phyloP scores from a whole-genome alignment of 1,284 basidiomycete species.

The Afroboletus lepidellus region DNA sequence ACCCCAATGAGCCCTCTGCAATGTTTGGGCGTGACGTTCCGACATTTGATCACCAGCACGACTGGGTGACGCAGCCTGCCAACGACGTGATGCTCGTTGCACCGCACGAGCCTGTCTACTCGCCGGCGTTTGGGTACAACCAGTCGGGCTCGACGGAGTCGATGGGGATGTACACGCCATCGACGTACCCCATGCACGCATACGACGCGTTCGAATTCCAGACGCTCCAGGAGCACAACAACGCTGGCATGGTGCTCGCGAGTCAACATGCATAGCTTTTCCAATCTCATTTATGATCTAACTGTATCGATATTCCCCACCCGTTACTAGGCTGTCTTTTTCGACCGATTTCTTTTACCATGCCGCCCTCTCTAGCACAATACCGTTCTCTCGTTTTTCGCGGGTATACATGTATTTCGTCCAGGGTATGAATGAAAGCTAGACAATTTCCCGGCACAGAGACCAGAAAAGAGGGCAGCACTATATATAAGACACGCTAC shows the following conservation, averaged over 20 bases:
- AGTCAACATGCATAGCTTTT: conserved; percentile 22
- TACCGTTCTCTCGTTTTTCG: conserved; percentile 14
- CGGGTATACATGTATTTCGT: conserved; percentile 25
- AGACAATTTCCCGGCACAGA: conserved; percentile 3
- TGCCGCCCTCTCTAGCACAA: conserved; percentile 8
- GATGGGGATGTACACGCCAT: conserved; percentile 16
- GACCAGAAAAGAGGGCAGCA: background rate
- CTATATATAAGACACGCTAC: conserved; percentile 1
- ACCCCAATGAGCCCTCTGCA: conserved; percentile 18
- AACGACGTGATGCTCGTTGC: conserved; percentile 21
- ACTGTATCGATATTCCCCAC: conserved; percentile 29
- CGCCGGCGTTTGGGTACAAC: conserved; percentile 20
- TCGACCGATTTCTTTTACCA: conserved; percentile 1
- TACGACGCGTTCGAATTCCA: conserved; percentile 36
- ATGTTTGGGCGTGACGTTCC: conserved; percentile 15
- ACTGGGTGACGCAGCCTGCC: conserved; percentile 16
- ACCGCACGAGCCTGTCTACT: conserved; percentile 19
- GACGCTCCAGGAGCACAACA: conserved; percentile 30
- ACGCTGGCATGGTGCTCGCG: conserved; percentile 10
- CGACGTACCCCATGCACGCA: conserved; percentile 20
- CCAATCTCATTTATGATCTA: conserved; percentile 25
- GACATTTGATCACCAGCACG: conserved; percentile 15
- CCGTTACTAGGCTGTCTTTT: background rate
- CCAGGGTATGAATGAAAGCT: conserved; percentile 24
- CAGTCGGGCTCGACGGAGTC: conserved; percentile 22